A percentile compares a stretch with the other conserved stretches of the same genome.
Conservation (phyloP, 2,329 filamentous ascomycete genomes). For the Paecilomyces sp. region DNA sequence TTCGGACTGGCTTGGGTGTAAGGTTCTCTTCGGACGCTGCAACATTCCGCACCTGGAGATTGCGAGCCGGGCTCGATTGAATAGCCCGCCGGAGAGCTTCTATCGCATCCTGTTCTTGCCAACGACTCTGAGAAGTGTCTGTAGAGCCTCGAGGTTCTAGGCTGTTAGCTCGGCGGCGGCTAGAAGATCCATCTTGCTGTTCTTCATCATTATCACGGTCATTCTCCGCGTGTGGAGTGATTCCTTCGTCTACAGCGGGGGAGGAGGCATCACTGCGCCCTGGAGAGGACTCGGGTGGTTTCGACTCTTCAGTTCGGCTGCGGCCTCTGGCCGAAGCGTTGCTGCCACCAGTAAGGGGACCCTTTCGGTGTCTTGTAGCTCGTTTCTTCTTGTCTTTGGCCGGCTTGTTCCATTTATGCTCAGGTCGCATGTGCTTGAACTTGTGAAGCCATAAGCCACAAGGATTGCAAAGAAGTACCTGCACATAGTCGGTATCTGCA, state of each 20-base stretch:
- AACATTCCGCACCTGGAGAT: slow-evolving; percentile 37
- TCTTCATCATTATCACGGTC: slow-evolving; percentile 27
- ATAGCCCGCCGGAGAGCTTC: slow-evolving; percentile 48
- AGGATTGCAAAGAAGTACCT: slow-evolving; percentile 82
- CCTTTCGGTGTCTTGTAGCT: slow-evolving; percentile 25
- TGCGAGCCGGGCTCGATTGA: slow-evolving; percentile 54
- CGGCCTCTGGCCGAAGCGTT: slow-evolving; percentile 25
- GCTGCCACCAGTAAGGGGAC: slow-evolving; percentile 26
- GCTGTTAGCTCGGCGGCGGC: slow-evolving; percentile 41
- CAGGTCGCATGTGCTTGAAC: slow-evolving; percentile 74
- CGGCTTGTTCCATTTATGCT: slow-evolving; percentile 71
- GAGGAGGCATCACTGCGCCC: slow-evolving; percentile 31
- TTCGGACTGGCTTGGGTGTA: slow-evolving; percentile 48
- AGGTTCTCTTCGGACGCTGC: slow-evolving; percentile 42
- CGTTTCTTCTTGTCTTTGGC: slow-evolving; percentile 35
- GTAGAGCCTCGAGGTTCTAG: slow-evolving; percentile 36
- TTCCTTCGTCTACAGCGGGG: slow-evolving; percentile 26
- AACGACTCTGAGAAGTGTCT: slow-evolving; percentile 23
- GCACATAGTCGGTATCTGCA: slow-evolving; percentile 64
- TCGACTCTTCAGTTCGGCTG: slow-evolving; percentile 19
- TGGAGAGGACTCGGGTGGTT: slow-evolving; percentile 31
- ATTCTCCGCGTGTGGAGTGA: slow-evolving; percentile 26
- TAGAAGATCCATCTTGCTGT: slow-evolving; percentile 24
- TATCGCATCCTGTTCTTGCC: slow-evolving; percentile 32
- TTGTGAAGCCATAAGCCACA: slow-evolving; percentile 95